phyloP scores from a whole-genome alignment of 192 early-diverging fungal genomes.

The Glomus cerebriforme region DNA sequence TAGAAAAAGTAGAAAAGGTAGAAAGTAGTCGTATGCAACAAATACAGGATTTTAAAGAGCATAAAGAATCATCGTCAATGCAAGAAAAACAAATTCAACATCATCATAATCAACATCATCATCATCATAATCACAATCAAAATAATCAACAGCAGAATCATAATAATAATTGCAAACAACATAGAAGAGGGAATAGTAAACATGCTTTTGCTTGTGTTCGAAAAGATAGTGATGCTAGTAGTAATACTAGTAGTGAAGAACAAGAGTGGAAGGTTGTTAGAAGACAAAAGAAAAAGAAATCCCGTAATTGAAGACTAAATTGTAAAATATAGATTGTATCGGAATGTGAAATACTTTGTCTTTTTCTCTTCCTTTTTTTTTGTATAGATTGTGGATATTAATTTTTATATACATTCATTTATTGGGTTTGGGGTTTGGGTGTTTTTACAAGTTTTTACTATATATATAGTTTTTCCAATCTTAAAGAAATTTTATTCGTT shows the following conservation, averaged over 20 bases:
- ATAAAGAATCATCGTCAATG: not conserved
- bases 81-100: not conserved
- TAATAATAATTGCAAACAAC: not conserved
- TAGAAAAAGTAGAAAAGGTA: no score
- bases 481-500: no score
- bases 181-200: not conserved
- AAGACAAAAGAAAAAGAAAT: slow-evolving; percentile 13
- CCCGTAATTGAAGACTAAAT: not conserved
- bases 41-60: no score
- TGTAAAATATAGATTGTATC: no score
- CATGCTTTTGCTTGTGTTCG: slow-evolving; percentile 27
- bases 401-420: no score
- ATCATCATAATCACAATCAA: not conserved
- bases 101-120: not conserved
- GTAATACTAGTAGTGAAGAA: slow-evolving; percentile 11
- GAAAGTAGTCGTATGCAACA: not conserved
- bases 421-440: no score
- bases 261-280: slow-evolving; percentile 24
- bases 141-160: not conserved
- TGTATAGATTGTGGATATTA: no score
- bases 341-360: no score
- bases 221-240: slow-evolving; percentile 7
- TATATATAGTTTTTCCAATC: no score
- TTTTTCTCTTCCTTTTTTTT: no score
- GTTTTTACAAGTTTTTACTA: no score